Base-by-base conservation (phyloP, 805 yeast genomes). In the Pichia thaimueangensis region DNA sequence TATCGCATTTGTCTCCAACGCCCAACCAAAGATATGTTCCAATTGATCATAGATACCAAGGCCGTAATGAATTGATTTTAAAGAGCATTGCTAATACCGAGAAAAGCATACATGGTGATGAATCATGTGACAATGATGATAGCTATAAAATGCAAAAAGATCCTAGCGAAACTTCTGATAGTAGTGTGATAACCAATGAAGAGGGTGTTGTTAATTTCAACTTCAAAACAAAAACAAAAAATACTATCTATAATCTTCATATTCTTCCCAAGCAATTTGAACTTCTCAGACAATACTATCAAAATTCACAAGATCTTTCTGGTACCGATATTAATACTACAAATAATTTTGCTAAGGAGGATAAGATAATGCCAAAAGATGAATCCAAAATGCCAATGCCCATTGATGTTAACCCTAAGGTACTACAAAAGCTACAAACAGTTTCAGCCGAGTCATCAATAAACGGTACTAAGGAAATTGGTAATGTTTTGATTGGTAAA, bases 11-110 rank as follows among this genome's bases (percentile, higher is more conserved):
- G 21, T 35, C 56, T 1, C 53, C 56, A 22, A 48, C 54, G 3
- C 55, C 60, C 4, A 60, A 57, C 20, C 66, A 63, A 41, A 48
- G 57, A 3, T 54, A 57, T 30, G 41, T 48, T 11, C 56, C 72
- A 1, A 58, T 68, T 30, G 58, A 62, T 12, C 53, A 56, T 9
- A 51, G 70, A 30, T 49, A 58, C n/a, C 29, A 47, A 11, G 37
- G 46, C 15, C 50, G 65, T 17, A 61, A 58, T 38, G 41, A 46
- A 6, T 41, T 41, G 5, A 52, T 55, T n/a, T 28, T 35, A 36
- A 41, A 37, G 17, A n/a, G 25, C 21, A 39, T 39, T 4, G 17
- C 19, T 21, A 16, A 16, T 31, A 15, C 22, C 15, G 35, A 17
- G 7, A 15, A 31, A 13, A 19, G 12, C 15, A 7, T 31, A 5